phyloP scores from a whole-genome alignment of 495 filamentous ascomycete genomes.

The Penicilliopsis zonata region DNA sequence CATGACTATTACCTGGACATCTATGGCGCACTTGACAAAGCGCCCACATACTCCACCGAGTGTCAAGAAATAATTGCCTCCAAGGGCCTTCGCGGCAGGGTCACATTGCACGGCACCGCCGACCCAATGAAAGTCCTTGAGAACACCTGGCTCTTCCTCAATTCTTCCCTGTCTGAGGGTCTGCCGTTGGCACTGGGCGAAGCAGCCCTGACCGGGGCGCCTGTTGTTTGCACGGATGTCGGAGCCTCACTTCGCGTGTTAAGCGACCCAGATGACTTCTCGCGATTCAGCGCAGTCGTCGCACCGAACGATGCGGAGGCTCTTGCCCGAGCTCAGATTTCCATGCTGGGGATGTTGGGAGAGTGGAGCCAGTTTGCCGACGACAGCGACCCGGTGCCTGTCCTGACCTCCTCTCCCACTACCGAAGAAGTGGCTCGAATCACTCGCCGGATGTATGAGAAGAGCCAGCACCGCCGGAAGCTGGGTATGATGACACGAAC shows the following conservation, averaged over 20 bases:
- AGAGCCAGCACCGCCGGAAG: constrained; percentile 42
- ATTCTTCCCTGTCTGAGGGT: constrained; percentile 55
- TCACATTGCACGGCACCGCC: constrained; percentile 42
- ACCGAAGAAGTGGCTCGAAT: constrained; percentile 40
- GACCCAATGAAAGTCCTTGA: constrained; percentile 46
- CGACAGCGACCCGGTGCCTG: constrained; percentile 29
- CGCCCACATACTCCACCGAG: constrained; percentile 47
- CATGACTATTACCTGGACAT: constrained; percentile 50
- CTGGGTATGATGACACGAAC: constrained; percentile 49
- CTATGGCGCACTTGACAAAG: constrained; percentile 50
- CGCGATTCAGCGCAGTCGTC: constrained; percentile 47
- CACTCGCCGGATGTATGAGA: constrained; percentile 49
- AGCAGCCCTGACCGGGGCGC: constrained; percentile 50
- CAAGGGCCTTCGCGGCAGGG: constrained; percentile 41
- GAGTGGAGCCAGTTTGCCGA: constrained; percentile 46
- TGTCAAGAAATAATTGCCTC: constrained; percentile 51
- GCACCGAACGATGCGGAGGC: constrained; percentile 49
- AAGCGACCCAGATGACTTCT: constrained; percentile 46
- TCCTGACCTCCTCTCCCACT: constrained; percentile 36
- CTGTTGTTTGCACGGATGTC: constrained; percentile 54
- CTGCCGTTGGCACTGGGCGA: constrained; percentile 54
- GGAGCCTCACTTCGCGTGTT: constrained; percentile 51
- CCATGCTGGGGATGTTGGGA: constrained; percentile 46
- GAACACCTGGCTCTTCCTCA: constrained; percentile 55
- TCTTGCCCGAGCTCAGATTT: constrained; percentile 50